A percentile compares a stretch with the other conserved stretches of the same genome.
These are phyloP conservation scores for Tetrapisispora fleetii DNA, from an alignment of 805 yeast genomes.

Conservation along the genomic window DNA sequence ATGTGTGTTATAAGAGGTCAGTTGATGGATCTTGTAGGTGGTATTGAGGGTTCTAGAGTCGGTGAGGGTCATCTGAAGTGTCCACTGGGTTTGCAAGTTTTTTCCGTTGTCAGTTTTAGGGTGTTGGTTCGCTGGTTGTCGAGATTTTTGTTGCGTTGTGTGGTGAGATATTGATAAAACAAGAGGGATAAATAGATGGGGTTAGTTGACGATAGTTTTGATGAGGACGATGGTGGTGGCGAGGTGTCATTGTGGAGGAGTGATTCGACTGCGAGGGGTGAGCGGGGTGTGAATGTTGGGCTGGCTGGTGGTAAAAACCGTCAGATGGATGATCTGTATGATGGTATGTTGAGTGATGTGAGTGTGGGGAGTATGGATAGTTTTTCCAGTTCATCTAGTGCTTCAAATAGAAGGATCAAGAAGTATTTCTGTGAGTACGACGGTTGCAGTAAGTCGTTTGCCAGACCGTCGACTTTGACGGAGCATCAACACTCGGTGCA, in stretches of 20 bases:
- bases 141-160: too few species aligned
- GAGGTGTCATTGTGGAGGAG: constrained; percentile 1
- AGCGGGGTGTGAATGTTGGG: background rate
- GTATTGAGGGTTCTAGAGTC: too few species aligned
- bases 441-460: constrained; percentile 67
- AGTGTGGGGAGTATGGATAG: constrained; percentile 4
- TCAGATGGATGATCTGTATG: background rate
- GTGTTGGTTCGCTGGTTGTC: too few species aligned
- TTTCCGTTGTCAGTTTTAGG: too few species aligned
- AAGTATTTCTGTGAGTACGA: constrained; percentile 51
- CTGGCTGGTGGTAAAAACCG: background rate
- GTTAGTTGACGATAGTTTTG: background rate
- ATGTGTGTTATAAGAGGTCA: too few species aligned
- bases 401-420: constrained; percentile 32
- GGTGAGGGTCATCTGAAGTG: too few species aligned
- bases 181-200: too few species aligned
- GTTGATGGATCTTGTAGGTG: too few species aligned
- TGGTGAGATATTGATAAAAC: too few species aligned
- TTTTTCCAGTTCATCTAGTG: background rate
- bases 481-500: constrained; percentile 71
- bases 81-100: too few species aligned
- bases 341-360: constrained; percentile 2
- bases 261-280: constrained; percentile 2
- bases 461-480: constrained; percentile 70
- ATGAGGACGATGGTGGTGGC: background rate